Evolutionary conservation across 345 rosid genomes (phyloP).

Genomic region (Brassica napus): DNA sequence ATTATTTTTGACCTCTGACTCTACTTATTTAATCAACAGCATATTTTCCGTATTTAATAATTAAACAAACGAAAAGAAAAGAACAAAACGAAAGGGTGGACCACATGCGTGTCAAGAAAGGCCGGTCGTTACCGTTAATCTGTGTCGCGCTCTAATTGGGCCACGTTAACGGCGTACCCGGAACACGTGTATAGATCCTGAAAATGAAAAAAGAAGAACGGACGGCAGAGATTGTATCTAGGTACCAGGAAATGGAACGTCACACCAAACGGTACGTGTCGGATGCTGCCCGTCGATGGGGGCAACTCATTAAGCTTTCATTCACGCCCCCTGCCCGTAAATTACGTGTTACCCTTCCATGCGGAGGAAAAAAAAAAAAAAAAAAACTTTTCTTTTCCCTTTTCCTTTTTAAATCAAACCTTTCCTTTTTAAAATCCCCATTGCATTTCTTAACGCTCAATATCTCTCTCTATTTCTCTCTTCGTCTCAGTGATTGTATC

Average conservation of each 20-base stretch:
- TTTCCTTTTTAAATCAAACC: conserved; percentile 28
- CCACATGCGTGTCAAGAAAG: conserved; percentile 83
- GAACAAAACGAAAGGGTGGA: conserved; percentile 42
- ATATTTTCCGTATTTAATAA: conserved; percentile 6
- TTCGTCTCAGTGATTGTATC: conserved; percentile 1
- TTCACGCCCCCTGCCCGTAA: conserved; percentile 55
- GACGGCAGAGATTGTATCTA: conserved; percentile 62
- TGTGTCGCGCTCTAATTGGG: conserved; percentile 50
- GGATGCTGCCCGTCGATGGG: conserved; percentile 57
- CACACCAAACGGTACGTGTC: conserved; percentile 74
- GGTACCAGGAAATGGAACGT: conserved; percentile 58
- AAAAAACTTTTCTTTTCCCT: not conserved
- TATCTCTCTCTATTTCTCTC: conserved; percentile 1
- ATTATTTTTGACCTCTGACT: conserved; percentile 30
- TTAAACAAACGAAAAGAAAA: not conserved
- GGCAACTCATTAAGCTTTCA: conserved; percentile 28
- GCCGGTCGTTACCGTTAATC: conserved; percentile 32
- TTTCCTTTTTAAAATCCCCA: conserved; percentile 21
- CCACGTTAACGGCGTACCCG: conserved; percentile 45
- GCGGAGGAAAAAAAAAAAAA: conserved; percentile 22
- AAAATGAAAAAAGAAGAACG: conserved; percentile 22
- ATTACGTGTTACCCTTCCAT: conserved; percentile 61
- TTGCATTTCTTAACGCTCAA: conserved; percentile 23
- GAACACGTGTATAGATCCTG: conserved; percentile 46
- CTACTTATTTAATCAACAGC: conserved; percentile 20